These are phyloP conservation scores for Thalassiosira gravida DNA, from an alignment of 352 stramenopile species.

Conservation along the genomic window DNA sequence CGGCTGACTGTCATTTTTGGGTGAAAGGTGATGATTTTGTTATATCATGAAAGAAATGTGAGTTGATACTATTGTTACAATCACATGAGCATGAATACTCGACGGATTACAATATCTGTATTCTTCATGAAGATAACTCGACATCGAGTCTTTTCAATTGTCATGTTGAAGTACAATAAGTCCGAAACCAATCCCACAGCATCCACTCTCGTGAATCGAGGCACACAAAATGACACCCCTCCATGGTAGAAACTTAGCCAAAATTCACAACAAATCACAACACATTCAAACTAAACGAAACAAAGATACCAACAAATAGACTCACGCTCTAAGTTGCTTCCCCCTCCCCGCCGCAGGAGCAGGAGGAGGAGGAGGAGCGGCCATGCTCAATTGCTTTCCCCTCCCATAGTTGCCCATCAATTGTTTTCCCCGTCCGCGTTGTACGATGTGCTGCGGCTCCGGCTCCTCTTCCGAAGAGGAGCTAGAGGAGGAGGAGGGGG, in stretches of 20 bases:
- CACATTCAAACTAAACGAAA: no score
- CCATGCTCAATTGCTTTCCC: conserved; percentile 57
- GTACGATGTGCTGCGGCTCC: conserved; percentile 7
- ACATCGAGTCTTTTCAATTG: not conserved
- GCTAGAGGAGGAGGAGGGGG: conserved; percentile 37
- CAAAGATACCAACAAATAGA: conserved; percentile 39
- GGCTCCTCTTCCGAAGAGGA: conserved; percentile 42
- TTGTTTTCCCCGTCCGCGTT: conserved; percentile 53
- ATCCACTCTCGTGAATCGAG: not conserved
- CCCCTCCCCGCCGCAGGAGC: conserved; percentile 60
- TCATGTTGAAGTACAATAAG: not conserved
- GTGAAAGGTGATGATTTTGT: no score
- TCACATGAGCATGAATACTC: no score
- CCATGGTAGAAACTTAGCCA: no score
- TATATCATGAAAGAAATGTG: no score
- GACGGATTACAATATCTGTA: no score
- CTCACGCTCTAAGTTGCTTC: conserved; percentile 74
- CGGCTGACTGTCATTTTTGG: conserved; percentile 35
- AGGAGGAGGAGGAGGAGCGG: conserved; percentile 11
- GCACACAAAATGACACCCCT: no score
- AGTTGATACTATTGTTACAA: no score
- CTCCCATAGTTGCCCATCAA: conserved; percentile 42
- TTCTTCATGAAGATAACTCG: no score
- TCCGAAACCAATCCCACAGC: not conserved
- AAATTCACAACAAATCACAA: no score